Percentiles rank a stretch among this genome's conserved stretches.
phyloP scores from a whole-genome alignment of 495 filamentous ascomycete species.

The Acidomyces sp. region DNA sequence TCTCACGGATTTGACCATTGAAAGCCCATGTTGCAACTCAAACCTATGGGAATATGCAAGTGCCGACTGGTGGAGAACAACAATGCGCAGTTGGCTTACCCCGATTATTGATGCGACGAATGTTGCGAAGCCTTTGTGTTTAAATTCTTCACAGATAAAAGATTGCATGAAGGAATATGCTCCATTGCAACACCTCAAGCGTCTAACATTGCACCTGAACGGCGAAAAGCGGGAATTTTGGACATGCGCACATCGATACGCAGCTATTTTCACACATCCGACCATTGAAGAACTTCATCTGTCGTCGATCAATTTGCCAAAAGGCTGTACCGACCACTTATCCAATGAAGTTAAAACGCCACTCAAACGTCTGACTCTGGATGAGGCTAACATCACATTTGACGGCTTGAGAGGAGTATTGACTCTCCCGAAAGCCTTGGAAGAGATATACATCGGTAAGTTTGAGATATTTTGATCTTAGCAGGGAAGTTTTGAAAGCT shows the following conservation, averaged over 20 bases:
- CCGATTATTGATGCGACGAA: constrained; percentile 1
- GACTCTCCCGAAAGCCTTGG: not conserved
- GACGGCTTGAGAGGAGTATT: not conserved
- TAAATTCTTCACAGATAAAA: not conserved
- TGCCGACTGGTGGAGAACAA: not conserved
- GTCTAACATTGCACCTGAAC: constrained; percentile 5
- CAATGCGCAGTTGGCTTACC: not conserved
- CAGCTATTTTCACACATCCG: not conserved
- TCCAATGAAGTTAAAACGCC: not conserved
- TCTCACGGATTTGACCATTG: not conserved
- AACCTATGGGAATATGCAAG: not conserved
- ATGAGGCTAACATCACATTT: constrained; percentile 4
- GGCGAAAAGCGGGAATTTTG: constrained; percentile 3
- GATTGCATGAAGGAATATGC: not conserved
- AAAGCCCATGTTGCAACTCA: constrained; percentile 7
- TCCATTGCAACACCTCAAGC: not conserved
- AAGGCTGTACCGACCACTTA: not conserved
- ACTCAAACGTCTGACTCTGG: constrained; percentile 6
- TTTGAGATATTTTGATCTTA: not conserved
- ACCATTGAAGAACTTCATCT: constrained; percentile 5
- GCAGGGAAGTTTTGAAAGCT: too few species aligned
- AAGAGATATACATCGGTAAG: constrained; percentile 9
- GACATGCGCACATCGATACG: not conserved
- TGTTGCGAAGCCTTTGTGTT: too few species aligned
- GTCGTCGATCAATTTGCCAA: constrained; percentile 1